Evolutionary conservation across 1,139 yeast species (phyloP).

Genomic region (Debaryomyces robertsiae): DNA sequence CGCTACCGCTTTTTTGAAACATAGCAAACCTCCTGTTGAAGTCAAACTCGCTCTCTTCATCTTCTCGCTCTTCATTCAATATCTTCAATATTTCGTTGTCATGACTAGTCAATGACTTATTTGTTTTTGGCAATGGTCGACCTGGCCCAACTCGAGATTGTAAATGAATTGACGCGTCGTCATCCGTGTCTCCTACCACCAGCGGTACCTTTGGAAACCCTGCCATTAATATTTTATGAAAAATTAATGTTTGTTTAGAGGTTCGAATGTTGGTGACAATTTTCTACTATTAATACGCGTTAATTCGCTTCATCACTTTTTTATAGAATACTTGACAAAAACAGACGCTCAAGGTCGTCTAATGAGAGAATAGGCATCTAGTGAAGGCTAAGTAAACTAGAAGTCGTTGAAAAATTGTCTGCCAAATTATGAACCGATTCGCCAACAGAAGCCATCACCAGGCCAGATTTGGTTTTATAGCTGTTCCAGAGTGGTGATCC

Average conservation of each 20-base stretch:
- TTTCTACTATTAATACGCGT: slow-evolving; percentile 1
- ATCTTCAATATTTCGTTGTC: slow-evolving; percentile 18
- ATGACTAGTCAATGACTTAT: not conserved
- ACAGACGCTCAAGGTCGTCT: too few species aligned
- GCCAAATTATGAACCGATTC: too few species aligned
- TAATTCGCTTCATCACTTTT: not conserved
- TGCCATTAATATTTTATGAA: slow-evolving; percentile 20
- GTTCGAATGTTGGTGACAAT: not conserved
- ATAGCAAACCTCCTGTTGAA: slow-evolving; percentile 20
- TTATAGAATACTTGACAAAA: too few species aligned
- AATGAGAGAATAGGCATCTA: too few species aligned
- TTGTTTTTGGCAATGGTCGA: slow-evolving; percentile 28
- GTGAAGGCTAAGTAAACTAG: too few species aligned
- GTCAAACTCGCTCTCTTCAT: slow-evolving; percentile 13
- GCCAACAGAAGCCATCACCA: too few species aligned
- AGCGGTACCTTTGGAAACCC: slow-evolving; percentile 42
- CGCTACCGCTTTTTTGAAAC: slow-evolving; percentile 16
- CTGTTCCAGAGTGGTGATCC: too few species aligned
- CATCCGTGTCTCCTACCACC: slow-evolving; percentile 46
- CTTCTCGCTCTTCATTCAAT: slow-evolving; percentile 17
- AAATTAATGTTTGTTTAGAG: too few species aligned
- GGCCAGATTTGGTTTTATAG: too few species aligned
- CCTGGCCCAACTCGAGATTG: slow-evolving; percentile 43
- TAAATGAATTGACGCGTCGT: slow-evolving; percentile 46
- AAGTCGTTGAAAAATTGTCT: too few species aligned